Conservation (phyloP, 371 early-diverging fungal species). For the Mortierella sp. region DNA sequence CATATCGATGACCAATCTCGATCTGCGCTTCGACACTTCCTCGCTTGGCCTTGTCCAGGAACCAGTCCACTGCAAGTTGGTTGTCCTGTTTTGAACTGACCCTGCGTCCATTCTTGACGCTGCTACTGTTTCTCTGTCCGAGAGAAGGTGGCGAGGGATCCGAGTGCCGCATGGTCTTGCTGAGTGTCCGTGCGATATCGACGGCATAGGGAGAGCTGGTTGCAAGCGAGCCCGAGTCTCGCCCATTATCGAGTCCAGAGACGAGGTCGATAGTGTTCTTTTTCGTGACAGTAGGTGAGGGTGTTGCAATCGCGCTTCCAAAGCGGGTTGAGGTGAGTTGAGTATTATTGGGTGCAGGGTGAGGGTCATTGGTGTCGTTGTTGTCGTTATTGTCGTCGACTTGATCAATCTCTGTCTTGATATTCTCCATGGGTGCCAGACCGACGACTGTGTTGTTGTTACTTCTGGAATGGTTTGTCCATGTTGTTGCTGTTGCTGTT, state of each 20-base stretch:
- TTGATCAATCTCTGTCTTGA: not conserved
- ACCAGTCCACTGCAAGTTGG: conserved; percentile 64
- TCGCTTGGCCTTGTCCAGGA: conserved; percentile 63
- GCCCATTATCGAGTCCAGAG: not conserved
- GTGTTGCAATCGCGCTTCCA: not conserved
- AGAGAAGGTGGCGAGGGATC: not conserved
- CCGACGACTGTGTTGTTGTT: not conserved
- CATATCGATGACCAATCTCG: not conserved
- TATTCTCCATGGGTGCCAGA: not conserved
- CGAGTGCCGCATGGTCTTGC: not conserved
- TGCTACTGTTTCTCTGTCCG: not conserved
- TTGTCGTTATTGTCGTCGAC: not conserved
- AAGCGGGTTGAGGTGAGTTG: not conserved
- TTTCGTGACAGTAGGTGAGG: not conserved
- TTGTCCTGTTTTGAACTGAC: not conserved
- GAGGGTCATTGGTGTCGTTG: not conserved
- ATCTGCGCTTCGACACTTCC: conserved; percentile 5
- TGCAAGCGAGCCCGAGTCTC: not conserved
- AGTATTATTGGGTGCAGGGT: not conserved
- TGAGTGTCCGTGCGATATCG: not conserved
- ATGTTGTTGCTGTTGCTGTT: not conserved
- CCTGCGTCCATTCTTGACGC: not conserved
- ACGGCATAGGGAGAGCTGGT: not conserved
- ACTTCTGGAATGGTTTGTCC: not conserved
- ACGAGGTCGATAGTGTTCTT: not conserved